Conservation (phyloP, 2,329 filamentous ascomycete genomes). For the Amylocarpus encephaloides region DNA sequence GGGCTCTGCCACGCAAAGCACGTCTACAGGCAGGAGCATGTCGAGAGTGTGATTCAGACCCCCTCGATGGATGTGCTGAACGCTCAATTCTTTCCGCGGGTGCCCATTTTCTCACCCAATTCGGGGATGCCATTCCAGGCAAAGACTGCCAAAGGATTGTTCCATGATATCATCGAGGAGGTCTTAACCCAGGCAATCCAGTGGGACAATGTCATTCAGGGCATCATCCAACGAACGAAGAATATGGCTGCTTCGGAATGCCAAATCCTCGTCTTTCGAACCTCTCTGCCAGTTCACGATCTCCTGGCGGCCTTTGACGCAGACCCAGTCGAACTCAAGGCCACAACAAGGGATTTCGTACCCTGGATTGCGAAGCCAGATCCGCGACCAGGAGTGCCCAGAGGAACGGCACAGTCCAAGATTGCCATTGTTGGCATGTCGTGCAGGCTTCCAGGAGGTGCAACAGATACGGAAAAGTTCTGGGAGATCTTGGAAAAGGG, state of each 20-base stretch:
- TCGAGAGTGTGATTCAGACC: conserved; percentile 24
- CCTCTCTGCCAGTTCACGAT: conserved; percentile 26
- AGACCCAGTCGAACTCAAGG: background rate
- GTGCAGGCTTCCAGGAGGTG: conserved; percentile 4
- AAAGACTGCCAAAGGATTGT: conserved; percentile 22
- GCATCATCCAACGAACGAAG: conserved; percentile 19
- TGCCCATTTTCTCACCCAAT: conserved; percentile 32
- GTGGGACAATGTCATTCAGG: conserved; percentile 29
- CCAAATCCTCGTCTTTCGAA: conserved; percentile 27
- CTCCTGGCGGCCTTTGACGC: conserved; percentile 19
- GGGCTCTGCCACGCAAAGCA: conserved; percentile 38
- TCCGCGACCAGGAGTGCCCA: background rate
- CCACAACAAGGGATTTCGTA: conserved; percentile 15
- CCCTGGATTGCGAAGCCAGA: conserved; percentile 14
- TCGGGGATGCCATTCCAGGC: conserved; percentile 28
- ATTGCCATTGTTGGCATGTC: conserved; percentile 8
- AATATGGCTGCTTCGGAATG: conserved; percentile 12
- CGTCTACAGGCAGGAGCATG: conserved; percentile 33
- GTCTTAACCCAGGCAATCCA: conserved; percentile 29
- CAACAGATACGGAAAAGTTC: conserved; percentile 1
- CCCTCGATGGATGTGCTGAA: conserved; percentile 3
- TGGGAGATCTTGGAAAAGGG: conserved; percentile 8
- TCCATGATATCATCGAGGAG: conserved; percentile 27
- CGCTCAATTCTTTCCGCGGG: conserved; percentile 15
- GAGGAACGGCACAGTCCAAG: background rate